Evolutionary conservation across 805 yeast genomes (phyloP), one percentile per base, ranked within the genome.

Genomic region (Wickerhamiella brachini): DNA sequence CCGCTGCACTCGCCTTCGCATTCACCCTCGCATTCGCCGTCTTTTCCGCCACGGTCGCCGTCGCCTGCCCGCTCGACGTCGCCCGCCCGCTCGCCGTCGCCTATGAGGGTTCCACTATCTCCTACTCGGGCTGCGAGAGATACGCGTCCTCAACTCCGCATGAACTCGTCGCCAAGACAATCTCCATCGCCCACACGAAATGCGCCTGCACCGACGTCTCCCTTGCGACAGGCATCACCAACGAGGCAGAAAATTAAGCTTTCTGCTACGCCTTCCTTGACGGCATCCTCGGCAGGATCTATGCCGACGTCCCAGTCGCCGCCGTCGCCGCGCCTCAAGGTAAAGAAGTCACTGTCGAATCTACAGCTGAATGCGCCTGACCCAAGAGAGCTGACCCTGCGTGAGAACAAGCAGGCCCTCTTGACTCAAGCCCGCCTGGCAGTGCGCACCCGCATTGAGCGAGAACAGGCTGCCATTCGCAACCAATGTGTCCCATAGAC

Each of bases 241-340:
- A 47, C 57, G 21, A 50, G 61, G 2, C 58, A 68, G 2, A 60
- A 67, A 2, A 57, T 59, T 5, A 59, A 65, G 15, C 48, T 57
- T n/a, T 38, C 60, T 13, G 54, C 57, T 7, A 54, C 53, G 23
- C 26, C 53, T 15, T 54, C 64, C 20, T 17, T 44, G 49, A n/a
- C 49, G 24, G 23, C 53, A 54, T 6, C 49, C 53, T n/a, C 52
- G 51, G 12, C 45, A 29, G 6, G 9, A 26, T 9, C 34, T 29
- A 12, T 31, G 24, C 10, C 7, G 3, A 2, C 15, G 41, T 56
- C 31, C 37, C 56, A 47, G 49, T 37, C 58, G 18, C 50, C 62
- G 20, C 53, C 62, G 15, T 48, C 61, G 22, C 53, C 61, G 34
- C 43, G 51, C 17, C 47, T 55, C 15, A 39, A 51, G 24, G 44